These are phyloP conservation scores for Arthrobotrys megalospora DNA, from an alignment of 2,329 filamentous ascomycete genomes.

Conservation along the genomic window DNA sequence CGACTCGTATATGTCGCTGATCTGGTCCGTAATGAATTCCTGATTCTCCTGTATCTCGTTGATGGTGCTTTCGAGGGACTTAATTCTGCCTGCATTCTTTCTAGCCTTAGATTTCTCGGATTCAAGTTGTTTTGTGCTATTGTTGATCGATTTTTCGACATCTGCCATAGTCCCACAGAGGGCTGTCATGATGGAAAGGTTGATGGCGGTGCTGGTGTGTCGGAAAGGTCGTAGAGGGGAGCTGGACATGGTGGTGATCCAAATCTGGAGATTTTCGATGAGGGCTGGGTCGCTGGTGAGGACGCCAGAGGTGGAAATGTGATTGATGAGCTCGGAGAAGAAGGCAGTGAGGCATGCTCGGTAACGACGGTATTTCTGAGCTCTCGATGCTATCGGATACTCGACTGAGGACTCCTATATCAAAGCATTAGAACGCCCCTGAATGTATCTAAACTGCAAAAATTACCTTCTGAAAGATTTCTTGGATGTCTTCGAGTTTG, in stretches of 20 bases:
- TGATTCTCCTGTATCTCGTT: conserved; percentile 79
- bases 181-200: conserved; percentile 82
- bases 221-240: conserved; percentile 89
- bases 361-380: conserved; percentile 82
- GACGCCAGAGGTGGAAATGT: conserved; percentile 84
- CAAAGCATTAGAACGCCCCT: conserved; percentile 32
- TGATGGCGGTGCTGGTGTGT: conserved; percentile 90
- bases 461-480: conserved; percentile 83
- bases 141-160: conserved; percentile 80
- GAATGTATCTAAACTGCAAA: not conserved
- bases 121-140: conserved; percentile 83
- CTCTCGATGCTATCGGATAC: conserved; percentile 89
- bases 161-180: conserved; percentile 81
- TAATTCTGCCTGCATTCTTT: conserved; percentile 83
- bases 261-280: conserved; percentile 89
- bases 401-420: conserved; percentile 81
- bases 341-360: conserved; percentile 83
- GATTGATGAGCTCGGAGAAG: conserved; percentile 81
- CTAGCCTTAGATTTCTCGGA: conserved; percentile 80
- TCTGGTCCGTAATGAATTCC: conserved; percentile 78
- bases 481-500: conserved; percentile 86
- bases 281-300: conserved; percentile 83
- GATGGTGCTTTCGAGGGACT: conserved; percentile 80
- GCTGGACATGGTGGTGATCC: conserved; percentile 92
- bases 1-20: conserved; percentile 92